Evolutionary conservation across 2,329 filamentous ascomycete species (phyloP).

Genomic region (Aspergillus ruber): DNA sequence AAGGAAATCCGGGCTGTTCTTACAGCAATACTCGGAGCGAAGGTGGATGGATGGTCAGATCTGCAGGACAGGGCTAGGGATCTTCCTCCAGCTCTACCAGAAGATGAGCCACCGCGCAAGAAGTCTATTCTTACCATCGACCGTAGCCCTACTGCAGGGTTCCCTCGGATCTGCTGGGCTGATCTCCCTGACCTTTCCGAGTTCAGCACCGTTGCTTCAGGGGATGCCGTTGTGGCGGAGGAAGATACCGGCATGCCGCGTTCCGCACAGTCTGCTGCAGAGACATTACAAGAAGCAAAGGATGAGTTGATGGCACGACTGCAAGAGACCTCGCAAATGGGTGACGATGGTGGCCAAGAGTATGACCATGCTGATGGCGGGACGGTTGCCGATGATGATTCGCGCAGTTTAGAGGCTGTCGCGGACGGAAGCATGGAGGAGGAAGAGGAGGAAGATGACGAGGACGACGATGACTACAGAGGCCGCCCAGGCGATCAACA

Average conservation of each 20-base stretch:
- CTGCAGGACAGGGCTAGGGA: slow-evolving; percentile 34
- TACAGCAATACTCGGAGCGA: slow-evolving; percentile 38
- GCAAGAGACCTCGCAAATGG: slow-evolving; percentile 39
- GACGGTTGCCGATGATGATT: slow-evolving; percentile 38
- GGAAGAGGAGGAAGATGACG: slow-evolving; percentile 50
- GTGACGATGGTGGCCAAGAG: slow-evolving; percentile 34
- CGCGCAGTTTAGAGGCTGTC: slow-evolving; percentile 36
- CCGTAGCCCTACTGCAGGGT: slow-evolving; percentile 33
- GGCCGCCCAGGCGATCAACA: slow-evolving; percentile 47
- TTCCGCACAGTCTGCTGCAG: slow-evolving; percentile 42
- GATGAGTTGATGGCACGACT: slow-evolving; percentile 46
- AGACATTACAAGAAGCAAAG: slow-evolving; percentile 46
- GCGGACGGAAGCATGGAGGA: slow-evolving; percentile 43
- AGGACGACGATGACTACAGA: slow-evolving; percentile 47
- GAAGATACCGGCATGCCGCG: slow-evolving; percentile 43
- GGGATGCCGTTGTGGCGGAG: slow-evolving; percentile 35
- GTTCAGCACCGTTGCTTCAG: slow-evolving; percentile 31
- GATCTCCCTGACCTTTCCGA: slow-evolving; percentile 40
- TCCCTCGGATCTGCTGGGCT: slow-evolving; percentile 37
- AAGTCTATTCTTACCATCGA: slow-evolving; percentile 39
- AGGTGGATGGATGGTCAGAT: slow-evolving; percentile 40
- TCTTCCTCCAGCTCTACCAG: slow-evolving; percentile 28
- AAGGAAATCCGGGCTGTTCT: slow-evolving; percentile 40
- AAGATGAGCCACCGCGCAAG: slow-evolving; percentile 32
- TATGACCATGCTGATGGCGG: slow-evolving; percentile 37